These are phyloP conservation scores for Suillus plorans DNA, from an alignment of 768 basidiomycete species.

Conservation along the genomic window DNA sequence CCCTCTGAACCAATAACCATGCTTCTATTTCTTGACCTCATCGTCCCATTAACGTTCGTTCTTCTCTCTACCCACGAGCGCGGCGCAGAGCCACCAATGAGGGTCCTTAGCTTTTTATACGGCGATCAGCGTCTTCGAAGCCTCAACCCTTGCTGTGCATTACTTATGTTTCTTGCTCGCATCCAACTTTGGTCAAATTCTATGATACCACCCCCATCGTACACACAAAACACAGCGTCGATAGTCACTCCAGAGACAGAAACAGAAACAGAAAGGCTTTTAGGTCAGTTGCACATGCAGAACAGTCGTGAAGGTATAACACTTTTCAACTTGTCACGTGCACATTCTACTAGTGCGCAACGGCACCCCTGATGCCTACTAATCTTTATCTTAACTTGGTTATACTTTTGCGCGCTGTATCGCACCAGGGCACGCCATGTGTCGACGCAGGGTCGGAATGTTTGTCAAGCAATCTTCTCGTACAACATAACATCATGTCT, in stretches of 20 bases:
- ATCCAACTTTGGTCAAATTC: too few relatives aligned
- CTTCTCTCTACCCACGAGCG: not conserved
- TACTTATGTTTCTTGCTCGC: slow-evolving; percentile 7
- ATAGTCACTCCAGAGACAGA: too few relatives aligned
- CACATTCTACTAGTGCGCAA: not conserved
- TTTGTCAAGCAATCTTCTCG: not conserved
- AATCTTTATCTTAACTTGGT: not conserved
- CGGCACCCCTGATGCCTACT: not conserved
- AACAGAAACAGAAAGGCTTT: too few relatives aligned
- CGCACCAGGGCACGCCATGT: not conserved
- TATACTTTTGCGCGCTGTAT: not conserved
- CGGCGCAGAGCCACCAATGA: not conserved
- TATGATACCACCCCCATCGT: too few relatives aligned
- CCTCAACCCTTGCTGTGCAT: slow-evolving; percentile 6
- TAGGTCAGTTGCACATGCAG: too few relatives aligned
- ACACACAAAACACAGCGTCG: too few relatives aligned
- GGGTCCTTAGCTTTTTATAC: not conserved
- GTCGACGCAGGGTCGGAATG: not conserved
- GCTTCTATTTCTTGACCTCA: not conserved
- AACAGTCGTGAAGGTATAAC: not conserved
- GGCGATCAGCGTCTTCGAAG: slow-evolving; percentile 6
- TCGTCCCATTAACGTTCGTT: not conserved
- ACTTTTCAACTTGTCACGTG: not conserved
- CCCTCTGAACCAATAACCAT: not conserved
- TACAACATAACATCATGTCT: slow-evolving; percentile 2